Percentiles rank a stretch among this genome's conserved stretches.
Conservation (phyloP, 139 green algal species). For the Volvox africanus region DNA sequence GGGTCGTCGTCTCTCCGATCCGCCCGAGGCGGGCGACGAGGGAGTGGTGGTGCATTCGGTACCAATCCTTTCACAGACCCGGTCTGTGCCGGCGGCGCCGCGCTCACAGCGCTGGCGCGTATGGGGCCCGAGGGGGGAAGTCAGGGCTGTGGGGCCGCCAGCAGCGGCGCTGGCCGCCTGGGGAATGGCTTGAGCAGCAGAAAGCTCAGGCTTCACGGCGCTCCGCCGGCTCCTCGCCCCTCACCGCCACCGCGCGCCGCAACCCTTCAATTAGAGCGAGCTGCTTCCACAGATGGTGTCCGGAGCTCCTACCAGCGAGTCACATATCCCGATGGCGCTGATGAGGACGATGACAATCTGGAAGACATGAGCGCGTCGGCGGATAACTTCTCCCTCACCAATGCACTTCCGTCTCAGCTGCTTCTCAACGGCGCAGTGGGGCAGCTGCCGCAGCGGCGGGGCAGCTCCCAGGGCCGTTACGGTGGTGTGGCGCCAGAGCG, state of each 20-base stretch:
- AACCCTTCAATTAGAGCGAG: background rate
- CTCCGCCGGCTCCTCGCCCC: background rate
- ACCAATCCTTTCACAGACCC: background rate
- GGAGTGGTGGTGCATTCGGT: background rate
- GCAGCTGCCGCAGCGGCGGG: background rate
- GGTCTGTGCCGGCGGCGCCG: background rate
- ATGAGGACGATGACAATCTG: background rate
- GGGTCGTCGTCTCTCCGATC: background rate
- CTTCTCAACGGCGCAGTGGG: background rate
- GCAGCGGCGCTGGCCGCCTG: background rate
- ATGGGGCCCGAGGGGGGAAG: constrained; percentile 25
- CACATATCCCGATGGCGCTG: too few species aligned
- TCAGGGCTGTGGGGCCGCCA: background rate
- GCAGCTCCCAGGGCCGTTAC: background rate
- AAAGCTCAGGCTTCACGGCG: too few species aligned
- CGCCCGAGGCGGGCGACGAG: background rate
- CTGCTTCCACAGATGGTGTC: background rate
- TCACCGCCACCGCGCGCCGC: too few species aligned
- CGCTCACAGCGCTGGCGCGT: background rate
- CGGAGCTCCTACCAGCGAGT: too few species aligned
- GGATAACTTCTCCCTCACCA: constrained; percentile 25
- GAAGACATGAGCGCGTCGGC: background rate
- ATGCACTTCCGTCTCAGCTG: background rate
- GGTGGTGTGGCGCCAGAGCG: background rate
- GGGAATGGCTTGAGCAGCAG: background rate